phyloP scores from a whole-genome alignment of 176 grass and related monocot genomes.

The Oryza longistaminata region DNA sequence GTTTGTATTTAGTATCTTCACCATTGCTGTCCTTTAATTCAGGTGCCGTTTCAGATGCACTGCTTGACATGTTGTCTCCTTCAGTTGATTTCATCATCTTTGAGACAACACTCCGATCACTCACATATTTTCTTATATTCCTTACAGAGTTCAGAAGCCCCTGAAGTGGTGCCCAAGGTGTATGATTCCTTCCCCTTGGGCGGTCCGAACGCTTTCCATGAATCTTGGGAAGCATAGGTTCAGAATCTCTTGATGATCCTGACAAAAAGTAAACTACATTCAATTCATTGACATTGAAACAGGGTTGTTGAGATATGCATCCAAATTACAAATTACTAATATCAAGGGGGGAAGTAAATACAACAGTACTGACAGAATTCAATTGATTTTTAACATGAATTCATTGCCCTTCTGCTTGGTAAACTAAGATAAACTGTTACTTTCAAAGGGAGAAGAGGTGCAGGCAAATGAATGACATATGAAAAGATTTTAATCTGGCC shows the following conservation, averaged over 20 bases:
- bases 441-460: neutral
- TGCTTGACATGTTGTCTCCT: neutral
- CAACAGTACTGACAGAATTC: neutral
- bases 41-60: neutral
- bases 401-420: neutral
- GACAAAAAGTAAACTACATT: neutral
- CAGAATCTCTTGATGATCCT: neutral
- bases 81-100: neutral
- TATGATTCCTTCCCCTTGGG: neutral
- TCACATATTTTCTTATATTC: neutral
- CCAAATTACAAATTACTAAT: neutral
- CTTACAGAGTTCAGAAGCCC: neutral
- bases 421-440: neutral
- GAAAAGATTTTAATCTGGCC: neutral
- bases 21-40: neutral
- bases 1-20: neutral
- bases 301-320: neutral
- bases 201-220: slow-evolving; percentile 1
- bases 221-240: neutral
- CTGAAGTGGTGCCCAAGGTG: neutral
- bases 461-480: neutral
- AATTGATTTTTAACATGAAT: neutral
- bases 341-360: neutral
- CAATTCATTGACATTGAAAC: neutral
- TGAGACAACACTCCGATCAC: neutral